phyloP scores from a whole-genome alignment of 805 yeast species.

The Saccharomycopsis fermentans region DNA sequence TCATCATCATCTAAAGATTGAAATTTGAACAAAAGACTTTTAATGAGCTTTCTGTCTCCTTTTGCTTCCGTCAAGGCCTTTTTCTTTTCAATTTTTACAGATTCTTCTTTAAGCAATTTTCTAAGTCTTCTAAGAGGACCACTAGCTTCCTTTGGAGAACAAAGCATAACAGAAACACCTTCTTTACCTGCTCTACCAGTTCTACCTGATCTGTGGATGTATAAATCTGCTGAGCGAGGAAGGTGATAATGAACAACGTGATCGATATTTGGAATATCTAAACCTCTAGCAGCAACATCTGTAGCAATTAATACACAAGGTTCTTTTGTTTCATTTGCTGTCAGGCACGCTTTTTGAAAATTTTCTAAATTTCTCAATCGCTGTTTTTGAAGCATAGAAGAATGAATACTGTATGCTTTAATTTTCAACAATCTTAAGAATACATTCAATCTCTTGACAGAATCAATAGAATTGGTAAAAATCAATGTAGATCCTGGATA shows the following conservation, averaged over 20 bases:
- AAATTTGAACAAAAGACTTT: neutral
- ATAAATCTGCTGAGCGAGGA: conserved; percentile 89
- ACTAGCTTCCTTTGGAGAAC: conserved; percentile 88
- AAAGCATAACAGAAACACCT: conserved; percentile 90
- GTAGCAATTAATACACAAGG: conserved; percentile 77
- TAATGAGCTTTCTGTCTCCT: conserved; percentile 2
- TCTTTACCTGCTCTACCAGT: conserved; percentile 93
- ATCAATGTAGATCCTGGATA: conserved; percentile 87
- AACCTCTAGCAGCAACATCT: conserved; percentile 97
- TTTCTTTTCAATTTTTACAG: conserved; percentile 3
- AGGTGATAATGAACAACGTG: conserved; percentile 95
- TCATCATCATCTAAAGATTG: conserved; percentile 25
- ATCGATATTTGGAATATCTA: conserved; percentile 82
- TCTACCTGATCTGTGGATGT: conserved; percentile 94
- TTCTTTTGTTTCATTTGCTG: conserved; percentile 25
- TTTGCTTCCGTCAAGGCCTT: conserved; percentile 33
- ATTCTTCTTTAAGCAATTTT: conserved; percentile 27
- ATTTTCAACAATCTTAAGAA: conserved; percentile 60
- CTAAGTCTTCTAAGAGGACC: conserved; percentile 78
- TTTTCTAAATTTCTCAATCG: conserved; percentile 78
- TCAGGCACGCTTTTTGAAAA: conserved; percentile 45
- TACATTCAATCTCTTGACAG: conserved; percentile 79
- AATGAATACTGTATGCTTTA: conserved; percentile 70
- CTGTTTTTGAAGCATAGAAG: conserved; percentile 92
- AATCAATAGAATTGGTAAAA: conserved; percentile 91